Evolutionary conservation across 2,329 filamentous ascomycete genomes (phyloP), one percentile per base, ranked within the genome.

Genomic region (Ascochyta clinopodiicola): DNA sequence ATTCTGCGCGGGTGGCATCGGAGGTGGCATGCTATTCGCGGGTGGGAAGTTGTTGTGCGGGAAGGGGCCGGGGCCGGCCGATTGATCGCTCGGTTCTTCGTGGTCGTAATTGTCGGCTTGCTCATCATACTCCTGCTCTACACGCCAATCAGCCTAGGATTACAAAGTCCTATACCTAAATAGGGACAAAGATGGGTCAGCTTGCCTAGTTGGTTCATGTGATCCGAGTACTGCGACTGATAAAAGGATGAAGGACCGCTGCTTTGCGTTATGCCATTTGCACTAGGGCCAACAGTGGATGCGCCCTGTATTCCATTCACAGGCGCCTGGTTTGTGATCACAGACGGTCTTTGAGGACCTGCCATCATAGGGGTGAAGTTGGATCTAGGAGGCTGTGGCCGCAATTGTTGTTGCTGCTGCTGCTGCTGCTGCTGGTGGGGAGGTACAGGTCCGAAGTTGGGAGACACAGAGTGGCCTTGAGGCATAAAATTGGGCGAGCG

Each of bases 41-140:
- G 81, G 78, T 22, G 86, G 84, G 71, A 84, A 82, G 54, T 79
- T 78, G 57, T 81, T 80, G 12, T 69, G 67, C 24, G 85, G 80
- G 67, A 90, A 94, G 8, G 88, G 84, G 13, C 86, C 86, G 39
- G 87, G 84, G 37, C 86, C 87, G 51, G 88, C 84, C 10, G 87
- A 86, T 58, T 92, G 88, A 62, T 87, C 82, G 73, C 71, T 76
- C 37, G 81, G 85, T 67, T 90, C 88, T 64, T 87, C 80, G 58
- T 96, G 91, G 70, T 97, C 93, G 75, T 96, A 87, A 83, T 96
- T 90, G 69, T 94, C 92, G 75, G 86, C 86, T 79, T 92, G 90
- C 51, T 91, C 89, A 75, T 97, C 93, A 79, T 97, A 98, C 81
- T 98, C 94, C 84, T 96, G 92, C 81, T 98, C 94, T 97, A 71